These are phyloP conservation scores for Colletotrichum caudatum DNA, from an alignment of 2,329 filamentous ascomycete genomes.

Conservation along the genomic window DNA sequence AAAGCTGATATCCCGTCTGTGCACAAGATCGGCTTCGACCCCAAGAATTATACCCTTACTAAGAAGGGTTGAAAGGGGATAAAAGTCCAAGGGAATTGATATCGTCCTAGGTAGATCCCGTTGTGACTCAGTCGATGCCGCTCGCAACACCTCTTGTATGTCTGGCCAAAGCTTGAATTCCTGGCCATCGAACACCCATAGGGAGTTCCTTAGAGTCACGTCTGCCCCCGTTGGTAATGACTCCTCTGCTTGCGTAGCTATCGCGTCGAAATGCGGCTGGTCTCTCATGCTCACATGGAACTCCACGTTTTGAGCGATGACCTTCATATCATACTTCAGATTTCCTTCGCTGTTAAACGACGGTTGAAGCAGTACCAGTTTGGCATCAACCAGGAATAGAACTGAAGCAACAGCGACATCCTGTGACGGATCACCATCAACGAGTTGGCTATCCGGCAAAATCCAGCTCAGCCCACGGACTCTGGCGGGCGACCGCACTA, in stretches of 20 bases:
- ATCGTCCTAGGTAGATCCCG: slow-evolving; percentile 81
- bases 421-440: slow-evolving; percentile 92
- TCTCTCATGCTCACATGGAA: slow-evolving; percentile 95
- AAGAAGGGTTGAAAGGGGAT: slow-evolving; percentile 88
- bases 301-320: slow-evolving; percentile 95
- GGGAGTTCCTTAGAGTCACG: slow-evolving; percentile 76
- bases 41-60: slow-evolving; percentile 91
- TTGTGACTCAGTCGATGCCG: slow-evolving; percentile 72
- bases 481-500: slow-evolving; percentile 91
- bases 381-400: slow-evolving; percentile 96
- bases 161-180: slow-evolving; percentile 91
- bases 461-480: slow-evolving; percentile 97
- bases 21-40: slow-evolving; percentile 92
- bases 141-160: slow-evolving; percentile 83
- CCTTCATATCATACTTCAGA: slow-evolving; percentile 97
- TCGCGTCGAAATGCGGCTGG: slow-evolving; percentile 64
- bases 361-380: slow-evolving; percentile 91
- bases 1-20: slow-evolving; percentile 91
- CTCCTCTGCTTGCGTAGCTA: slow-evolving; percentile 44
- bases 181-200: slow-evolving; percentile 94
- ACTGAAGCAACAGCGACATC: slow-evolving; percentile 95
- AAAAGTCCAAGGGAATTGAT: slow-evolving; percentile 90
- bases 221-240: slow-evolving; percentile 27
- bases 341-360: slow-evolving; percentile 84
- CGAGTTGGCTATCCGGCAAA: slow-evolving; percentile 87